phyloP scores from a whole-genome alignment of 192 early-diverging fungal genomes.

The Spinellus fusiger region DNA sequence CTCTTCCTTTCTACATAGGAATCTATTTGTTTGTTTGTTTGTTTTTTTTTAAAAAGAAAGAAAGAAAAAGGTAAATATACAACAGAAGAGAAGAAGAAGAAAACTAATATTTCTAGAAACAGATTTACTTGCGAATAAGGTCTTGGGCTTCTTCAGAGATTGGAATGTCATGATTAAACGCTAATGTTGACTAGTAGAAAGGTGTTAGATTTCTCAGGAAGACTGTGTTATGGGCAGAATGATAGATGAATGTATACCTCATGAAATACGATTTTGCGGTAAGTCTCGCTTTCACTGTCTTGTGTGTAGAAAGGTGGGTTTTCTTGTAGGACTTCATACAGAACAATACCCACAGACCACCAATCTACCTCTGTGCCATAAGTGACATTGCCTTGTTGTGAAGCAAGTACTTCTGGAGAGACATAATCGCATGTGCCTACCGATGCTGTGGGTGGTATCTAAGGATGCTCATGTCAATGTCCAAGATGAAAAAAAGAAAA shows the following conservation, averaged over 20 bases:
- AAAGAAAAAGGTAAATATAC: neutral
- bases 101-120: neutral
- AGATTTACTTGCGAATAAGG: constrained; percentile 50
- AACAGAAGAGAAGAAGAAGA: too few relatives aligned
- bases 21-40: constrained; percentile 28
- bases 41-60: neutral
- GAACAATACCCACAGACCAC: constrained; percentile 81
- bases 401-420: constrained; percentile 77
- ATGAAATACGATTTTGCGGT: constrained; percentile 79
- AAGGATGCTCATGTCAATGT: neutral
- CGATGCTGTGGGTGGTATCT: constrained; percentile 57
- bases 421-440: constrained; percentile 87
- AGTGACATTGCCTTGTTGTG: constrained; percentile 41
- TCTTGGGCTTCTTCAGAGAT: constrained; percentile 63
- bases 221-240: neutral
- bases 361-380: constrained; percentile 83
- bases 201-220: neutral
- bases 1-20: constrained; percentile 65
- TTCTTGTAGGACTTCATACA: constrained; percentile 84
- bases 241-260: constrained; percentile 41
- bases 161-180: constrained; percentile 32
- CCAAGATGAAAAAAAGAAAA: neutral
- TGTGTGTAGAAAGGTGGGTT: constrained; percentile 81
- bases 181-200: constrained; percentile 5
- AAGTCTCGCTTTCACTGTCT: constrained; percentile 79